Conservation (phyloP, 73 alveolate genomes). For the Paramecium primaurelia region DNA sequence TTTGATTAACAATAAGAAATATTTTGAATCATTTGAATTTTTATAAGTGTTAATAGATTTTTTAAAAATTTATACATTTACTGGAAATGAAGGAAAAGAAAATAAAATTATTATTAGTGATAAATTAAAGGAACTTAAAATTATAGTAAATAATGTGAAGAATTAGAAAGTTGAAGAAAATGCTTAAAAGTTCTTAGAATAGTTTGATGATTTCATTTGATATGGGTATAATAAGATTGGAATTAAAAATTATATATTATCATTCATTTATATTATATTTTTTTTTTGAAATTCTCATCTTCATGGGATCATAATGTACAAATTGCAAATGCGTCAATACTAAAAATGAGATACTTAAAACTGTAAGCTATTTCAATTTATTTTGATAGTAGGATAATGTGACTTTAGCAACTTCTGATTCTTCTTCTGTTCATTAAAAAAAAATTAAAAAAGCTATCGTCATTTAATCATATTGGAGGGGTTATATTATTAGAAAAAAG, state of each 20-base stretch:
- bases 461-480: background rate
- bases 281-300: background rate
- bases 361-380: background rate
- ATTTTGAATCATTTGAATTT: background rate
- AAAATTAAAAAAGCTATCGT: background rate
- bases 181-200: background rate
- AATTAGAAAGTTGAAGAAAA: background rate
- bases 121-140: background rate
- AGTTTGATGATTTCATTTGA: background rate
- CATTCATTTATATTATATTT: background rate
- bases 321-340: background rate
- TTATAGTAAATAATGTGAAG: background rate
- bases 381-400: background rate
- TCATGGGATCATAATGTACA: conserved; percentile 5
- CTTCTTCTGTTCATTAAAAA: background rate
- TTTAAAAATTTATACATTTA: background rate
- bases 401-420: background rate
- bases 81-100: background rate
- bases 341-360: background rate
- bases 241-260: background rate
- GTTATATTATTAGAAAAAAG: background rate
- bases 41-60: background rate
- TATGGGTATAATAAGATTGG: background rate
- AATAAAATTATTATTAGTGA: background rate
- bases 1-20: background rate